These are phyloP conservation scores for Camellia oleifera DNA, from an alignment of 179 eudicot species.

Conservation along the genomic window DNA sequence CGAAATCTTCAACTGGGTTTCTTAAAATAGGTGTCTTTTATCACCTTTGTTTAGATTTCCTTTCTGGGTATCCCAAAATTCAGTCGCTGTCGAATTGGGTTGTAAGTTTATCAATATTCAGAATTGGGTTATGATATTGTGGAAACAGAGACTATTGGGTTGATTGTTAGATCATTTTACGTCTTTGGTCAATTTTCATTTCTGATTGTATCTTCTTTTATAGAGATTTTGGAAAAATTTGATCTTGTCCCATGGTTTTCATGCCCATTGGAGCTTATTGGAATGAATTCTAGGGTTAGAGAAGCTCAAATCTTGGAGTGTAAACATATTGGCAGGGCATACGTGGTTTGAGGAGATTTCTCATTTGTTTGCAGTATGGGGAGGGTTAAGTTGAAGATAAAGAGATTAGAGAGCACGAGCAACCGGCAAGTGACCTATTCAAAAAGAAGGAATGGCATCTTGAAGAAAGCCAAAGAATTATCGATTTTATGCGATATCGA, in stretches of 20 bases:
- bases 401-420: constrained; percentile 76
- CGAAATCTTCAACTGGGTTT: constrained; percentile 19
- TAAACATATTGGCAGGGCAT: background rate
- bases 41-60: background rate
- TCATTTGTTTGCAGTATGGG: constrained; percentile 63
- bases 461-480: constrained; percentile 85
- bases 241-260: background rate
- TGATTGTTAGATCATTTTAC: background rate
- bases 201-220: background rate
- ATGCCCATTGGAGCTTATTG: constrained; percentile 3
- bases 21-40: constrained; percentile 1
- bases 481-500: constrained; percentile 88
- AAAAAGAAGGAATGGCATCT: constrained; percentile 73
- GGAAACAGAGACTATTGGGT: too few relatives aligned
- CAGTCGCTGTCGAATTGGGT: constrained; percentile 1
- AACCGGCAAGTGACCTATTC: constrained; percentile 88
- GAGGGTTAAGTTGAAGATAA: constrained; percentile 93
- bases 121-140: background rate
- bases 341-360: constrained; percentile 3
- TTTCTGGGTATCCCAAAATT: constrained; percentile 20
- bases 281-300: constrained; percentile 3
- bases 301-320: background rate
- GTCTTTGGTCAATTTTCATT: background rate
- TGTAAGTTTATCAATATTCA: background rate
- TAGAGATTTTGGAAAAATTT: background rate